Evolutionary conservation across 345 rosid genomes (phyloP).

Genomic region (Turnera subulata): DNA sequence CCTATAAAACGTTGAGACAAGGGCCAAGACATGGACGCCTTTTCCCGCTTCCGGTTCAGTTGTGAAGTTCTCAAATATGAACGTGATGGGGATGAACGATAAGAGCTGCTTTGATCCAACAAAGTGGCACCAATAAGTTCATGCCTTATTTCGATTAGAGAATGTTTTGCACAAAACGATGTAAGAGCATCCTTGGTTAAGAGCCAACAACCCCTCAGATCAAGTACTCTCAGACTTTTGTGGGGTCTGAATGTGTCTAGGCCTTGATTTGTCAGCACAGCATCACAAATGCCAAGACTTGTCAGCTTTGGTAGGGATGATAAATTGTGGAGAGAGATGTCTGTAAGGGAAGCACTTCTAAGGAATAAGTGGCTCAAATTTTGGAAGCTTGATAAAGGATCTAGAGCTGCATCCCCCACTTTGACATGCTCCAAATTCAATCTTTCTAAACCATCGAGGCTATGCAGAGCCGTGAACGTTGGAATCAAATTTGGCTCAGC

Average conservation of each 20-base stretch:
- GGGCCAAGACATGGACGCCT: constrained; percentile 23
- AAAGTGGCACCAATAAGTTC: constrained; percentile 30
- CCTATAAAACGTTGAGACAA: constrained; percentile 17
- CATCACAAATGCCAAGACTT: constrained; percentile 50
- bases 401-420: constrained; percentile 54
- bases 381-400: constrained; percentile 43
- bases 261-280: constrained; percentile 63
- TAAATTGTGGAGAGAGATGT: constrained; percentile 46
- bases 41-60: constrained; percentile 18
- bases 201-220: constrained; percentile 93
- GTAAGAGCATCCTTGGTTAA: constrained; percentile 47
- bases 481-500: constrained; percentile 29
- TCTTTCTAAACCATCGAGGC: constrained; percentile 43
- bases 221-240: constrained; percentile 41
- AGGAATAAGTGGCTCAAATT: constrained; percentile 54
- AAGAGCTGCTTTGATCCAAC: constrained; percentile 22
- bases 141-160: constrained; percentile 53
- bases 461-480: constrained; percentile 48
- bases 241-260: constrained; percentile 61
- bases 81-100: constrained; percentile 24
- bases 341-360: constrained; percentile 61
- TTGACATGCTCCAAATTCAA: constrained; percentile 66
- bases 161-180: constrained; percentile 45
- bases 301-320: constrained; percentile 58
- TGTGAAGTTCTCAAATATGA: constrained; percentile 15